Evolutionary conservation across 2,329 filamentous ascomycete species (phyloP).

Genomic region (Fusarium solani-melongenae): DNA sequence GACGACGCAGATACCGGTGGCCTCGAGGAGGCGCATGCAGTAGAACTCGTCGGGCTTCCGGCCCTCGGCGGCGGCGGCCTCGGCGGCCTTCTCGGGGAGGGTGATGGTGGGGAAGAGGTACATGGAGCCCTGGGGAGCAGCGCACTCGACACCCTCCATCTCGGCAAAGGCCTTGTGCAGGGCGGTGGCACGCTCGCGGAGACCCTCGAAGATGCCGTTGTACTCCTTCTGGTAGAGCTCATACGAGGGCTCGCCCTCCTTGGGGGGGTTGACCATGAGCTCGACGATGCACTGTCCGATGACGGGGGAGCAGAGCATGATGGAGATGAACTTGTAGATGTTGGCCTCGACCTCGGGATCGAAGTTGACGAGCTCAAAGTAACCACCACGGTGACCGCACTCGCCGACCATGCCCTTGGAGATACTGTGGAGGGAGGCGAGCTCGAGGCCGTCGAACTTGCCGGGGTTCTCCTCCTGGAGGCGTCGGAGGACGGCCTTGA

Average conservation of each 20-base stretch:
- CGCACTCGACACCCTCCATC: slow-evolving; percentile 97
- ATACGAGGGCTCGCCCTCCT: slow-evolving; percentile 83
- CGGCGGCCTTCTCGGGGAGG: slow-evolving; percentile 79
- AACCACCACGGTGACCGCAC: slow-evolving; percentile 96
- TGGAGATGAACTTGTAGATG: slow-evolving; percentile 99
- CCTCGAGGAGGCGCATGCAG: slow-evolving; percentile 88
- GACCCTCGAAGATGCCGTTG: slow-evolving; percentile 80
- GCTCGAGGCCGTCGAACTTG: slow-evolving; percentile 85
- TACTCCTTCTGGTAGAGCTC: slow-evolving; percentile 89
- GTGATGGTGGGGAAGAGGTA: slow-evolving; percentile 97
- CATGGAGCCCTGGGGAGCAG: slow-evolving; percentile 93
- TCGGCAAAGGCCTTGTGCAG: slow-evolving; percentile 89
- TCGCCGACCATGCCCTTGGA: slow-evolving; percentile 99
- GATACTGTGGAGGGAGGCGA: slow-evolving; percentile 91
- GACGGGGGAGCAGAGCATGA: slow-evolving; percentile 95
- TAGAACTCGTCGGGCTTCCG: slow-evolving; percentile 92
- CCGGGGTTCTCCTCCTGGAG: slow-evolving; percentile 80
- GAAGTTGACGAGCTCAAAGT: slow-evolving; percentile 96
- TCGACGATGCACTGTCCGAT: slow-evolving; percentile 96
- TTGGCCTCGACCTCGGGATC: slow-evolving; percentile 86
- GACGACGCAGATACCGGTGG: slow-evolving; percentile 94
- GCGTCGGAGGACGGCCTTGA: slow-evolving; percentile 88
- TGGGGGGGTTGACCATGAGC: slow-evolving; percentile 96
- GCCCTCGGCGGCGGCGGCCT: slow-evolving; percentile 79
- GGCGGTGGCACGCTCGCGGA: slow-evolving; percentile 83